phyloP scores from a whole-genome alignment of 2,329 filamentous ascomycete genomes.

The Metarhizium guizhouense region DNA sequence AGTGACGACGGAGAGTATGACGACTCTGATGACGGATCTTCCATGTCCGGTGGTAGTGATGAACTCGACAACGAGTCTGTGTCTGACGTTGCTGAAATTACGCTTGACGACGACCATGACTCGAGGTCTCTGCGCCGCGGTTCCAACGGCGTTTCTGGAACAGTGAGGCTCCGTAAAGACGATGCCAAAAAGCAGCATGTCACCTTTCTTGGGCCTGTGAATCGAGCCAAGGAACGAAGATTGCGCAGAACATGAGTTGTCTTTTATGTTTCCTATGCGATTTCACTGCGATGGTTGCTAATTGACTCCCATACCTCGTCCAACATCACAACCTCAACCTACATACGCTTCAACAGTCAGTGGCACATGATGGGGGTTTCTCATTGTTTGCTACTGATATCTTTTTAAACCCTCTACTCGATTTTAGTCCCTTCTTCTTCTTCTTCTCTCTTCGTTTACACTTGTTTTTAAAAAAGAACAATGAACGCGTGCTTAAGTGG shows the following conservation, averaged over 20 bases:
- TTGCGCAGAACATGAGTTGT: conserved; percentile 10
- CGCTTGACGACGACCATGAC: conserved; percentile 48
- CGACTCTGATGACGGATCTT: conserved; percentile 57
- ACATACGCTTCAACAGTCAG: conserved; percentile 2
- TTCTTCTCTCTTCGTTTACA: background rate
- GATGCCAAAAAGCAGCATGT: conserved; percentile 40
- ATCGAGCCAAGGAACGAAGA: conserved; percentile 24
- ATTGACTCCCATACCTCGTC: background rate
- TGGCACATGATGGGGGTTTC: background rate
- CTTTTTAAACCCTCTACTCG: conserved; percentile 6
- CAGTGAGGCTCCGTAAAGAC: conserved; percentile 44
- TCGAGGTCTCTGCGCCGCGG: conserved; percentile 34
- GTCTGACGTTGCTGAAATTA: conserved; percentile 54
- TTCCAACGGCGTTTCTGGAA: conserved; percentile 31
- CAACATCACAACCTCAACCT: background rate
- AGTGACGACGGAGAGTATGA: conserved; percentile 76
- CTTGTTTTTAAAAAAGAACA: conserved; percentile 2
- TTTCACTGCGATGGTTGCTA: conserved; percentile 11
- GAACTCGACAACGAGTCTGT: conserved; percentile 49
- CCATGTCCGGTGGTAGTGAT: conserved; percentile 48
- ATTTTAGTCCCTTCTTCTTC: conserved; percentile 8
- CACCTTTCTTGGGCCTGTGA: conserved; percentile 43
- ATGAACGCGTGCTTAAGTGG: conserved; percentile 1
- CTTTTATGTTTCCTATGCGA: conserved; percentile 11
- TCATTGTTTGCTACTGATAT: background rate